Evolutionary conservation across 2,329 filamentous ascomycete genomes (phyloP).

Genomic region (Hypoxylon sp.): DNA sequence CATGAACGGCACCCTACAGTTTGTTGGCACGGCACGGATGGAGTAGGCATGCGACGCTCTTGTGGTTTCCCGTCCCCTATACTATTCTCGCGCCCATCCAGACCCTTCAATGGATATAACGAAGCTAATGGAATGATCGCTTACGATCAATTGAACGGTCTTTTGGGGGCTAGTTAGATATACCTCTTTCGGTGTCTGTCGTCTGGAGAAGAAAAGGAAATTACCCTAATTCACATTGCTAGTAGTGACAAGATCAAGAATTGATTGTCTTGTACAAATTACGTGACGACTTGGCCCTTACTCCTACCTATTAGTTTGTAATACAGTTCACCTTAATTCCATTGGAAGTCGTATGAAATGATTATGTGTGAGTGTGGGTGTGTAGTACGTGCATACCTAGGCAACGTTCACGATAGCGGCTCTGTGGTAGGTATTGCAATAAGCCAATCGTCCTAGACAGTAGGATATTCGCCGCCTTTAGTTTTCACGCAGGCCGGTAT

Average conservation of each 20-base stretch:
- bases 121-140: conserved; percentile 50
- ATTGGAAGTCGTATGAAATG: neutral
- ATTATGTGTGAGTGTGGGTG: neutral
- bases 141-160: conserved; percentile 47
- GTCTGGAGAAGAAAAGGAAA: conserved; percentile 49
- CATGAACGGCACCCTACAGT: conserved; percentile 35
- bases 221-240: conserved; percentile 52
- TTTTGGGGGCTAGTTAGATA: conserved; percentile 52
- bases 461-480: neutral
- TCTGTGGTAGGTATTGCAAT: neutral
- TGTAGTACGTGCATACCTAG: neutral
- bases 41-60: conserved; percentile 39
- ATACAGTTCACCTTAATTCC: conserved; percentile 22
- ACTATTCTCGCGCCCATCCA: conserved; percentile 48
- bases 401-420: neutral
- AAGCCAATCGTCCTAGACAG: too few species aligned
- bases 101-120: conserved; percentile 49
- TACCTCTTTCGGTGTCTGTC: conserved; percentile 53
- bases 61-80: conserved; percentile 45
- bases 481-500: neutral
- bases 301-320: conserved; percentile 14
- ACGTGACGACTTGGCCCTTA: conserved; percentile 3
- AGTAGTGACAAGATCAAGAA: conserved; percentile 55
- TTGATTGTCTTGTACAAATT: conserved; percentile 54
- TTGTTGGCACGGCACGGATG: conserved; percentile 38